Base-by-base conservation (phyloP, 2,329 filamentous ascomycete genomes). In the Malbranchea cinnamomea region DNA sequence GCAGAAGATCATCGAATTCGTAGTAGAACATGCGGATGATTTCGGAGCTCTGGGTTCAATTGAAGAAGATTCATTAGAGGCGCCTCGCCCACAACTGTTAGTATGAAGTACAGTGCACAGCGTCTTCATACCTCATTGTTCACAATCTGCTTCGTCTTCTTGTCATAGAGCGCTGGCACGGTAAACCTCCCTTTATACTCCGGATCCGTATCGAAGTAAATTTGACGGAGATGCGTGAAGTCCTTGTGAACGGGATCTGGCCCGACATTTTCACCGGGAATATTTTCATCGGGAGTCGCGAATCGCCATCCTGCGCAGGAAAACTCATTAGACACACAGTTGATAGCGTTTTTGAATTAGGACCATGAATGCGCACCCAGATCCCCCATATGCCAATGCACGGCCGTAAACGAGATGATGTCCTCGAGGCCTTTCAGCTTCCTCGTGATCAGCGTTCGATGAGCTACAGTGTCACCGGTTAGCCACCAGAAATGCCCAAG, bases 401-500 rank as follows among this genome's bases (percentile, higher is more conserved):
- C 85, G n/a, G 71, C 73, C 0, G 82, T 89, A 36, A 71, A 65
- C 4, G 71, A 62, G 42, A 98, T 75, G 41, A 89, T 68, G 33
- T 91, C 77, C 45, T 95, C 80, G 1, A 98, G 67, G 0, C 87
- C 89, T 62, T 95, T 98, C 46, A 98, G 68, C 52, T 83, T 78
- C 35, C 87, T 71, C 2, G 80, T 78, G 42, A 95, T 93, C 41
- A 95, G 65, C 0, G 83, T 78, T 24, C 89, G 76, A 48, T 83
- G 82, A 4, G 87, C 85, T 74, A 56, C 13, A 32, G 18, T 15
- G 26, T 5, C 7, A 23, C 23, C 20, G 24, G 28, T 26, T 23
- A 41, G 32, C 18, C 14, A 29, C 13, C 15, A n/a, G 9, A 13
- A 22, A 16, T 16, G n/a, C 23, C 12, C 12, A 22, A 14, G n/a